Evolutionary conservation across 2,329 filamentous ascomycete species (phyloP), one percentile per base, ranked within the genome.

Genomic region (Claviceps arundinis): DNA sequence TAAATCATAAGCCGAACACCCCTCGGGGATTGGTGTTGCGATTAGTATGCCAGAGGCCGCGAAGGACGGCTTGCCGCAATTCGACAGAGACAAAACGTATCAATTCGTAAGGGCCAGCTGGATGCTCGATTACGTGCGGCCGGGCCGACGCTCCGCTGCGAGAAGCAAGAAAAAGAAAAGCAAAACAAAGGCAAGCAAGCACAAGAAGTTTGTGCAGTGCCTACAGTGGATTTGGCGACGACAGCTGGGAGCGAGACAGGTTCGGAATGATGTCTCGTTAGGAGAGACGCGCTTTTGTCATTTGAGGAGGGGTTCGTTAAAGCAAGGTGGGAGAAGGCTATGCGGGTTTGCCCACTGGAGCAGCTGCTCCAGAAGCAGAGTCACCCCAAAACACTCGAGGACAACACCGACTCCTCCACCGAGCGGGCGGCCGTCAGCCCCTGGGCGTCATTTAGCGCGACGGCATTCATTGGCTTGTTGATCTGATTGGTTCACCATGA

Each of bases 1-100:
- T 37, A 37, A 26, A 42, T 55, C 55, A 52, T 58, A 54, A 50
- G 50, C 55, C 52, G 50, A 51, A 48, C 50, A 38, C 47, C 52
- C 44, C 37, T 16, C 26, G 44, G 30, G 47, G 38, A 13, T 50
- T 44, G 50, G 30, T 40, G 50, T 54, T 42, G 22, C 4, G 2
- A 24, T 26, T 22, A 34, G 50, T 48, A 30, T 41, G 30, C 44
- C 43, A 40, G 30, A 37, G 53, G 40, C 17, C 8, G 17, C 40
- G 17, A 19, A 16, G 30, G 14, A 11, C 19, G 6, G 17, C 44
- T 16, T 24, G n/a, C 8, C 19, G 26, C 14, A 13, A 37, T 43
- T 11, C 11, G n/a, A 37, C 5, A 42, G 14, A 14, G 26, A 37
- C 1, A 19, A 24, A 44, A 44, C 42, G 42, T 24, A 44, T 44